These are phyloP conservation scores for Tilletiaria anomala DNA, from an alignment of 1,284 basidiomycete genomes.

Conservation along the genomic window DNA sequence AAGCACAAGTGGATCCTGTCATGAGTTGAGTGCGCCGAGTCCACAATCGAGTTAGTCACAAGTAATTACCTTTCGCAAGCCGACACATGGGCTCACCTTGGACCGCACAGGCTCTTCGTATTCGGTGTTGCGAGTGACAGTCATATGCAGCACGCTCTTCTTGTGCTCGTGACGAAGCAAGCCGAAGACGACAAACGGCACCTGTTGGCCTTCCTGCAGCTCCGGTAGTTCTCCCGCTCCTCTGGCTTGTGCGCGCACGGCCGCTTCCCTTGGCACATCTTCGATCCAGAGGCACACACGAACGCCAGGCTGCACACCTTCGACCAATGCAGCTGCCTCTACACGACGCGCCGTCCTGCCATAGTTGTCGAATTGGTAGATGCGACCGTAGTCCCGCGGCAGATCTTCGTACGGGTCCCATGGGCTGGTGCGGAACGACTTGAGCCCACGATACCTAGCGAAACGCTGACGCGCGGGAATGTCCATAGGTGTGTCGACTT, in stretches of 20 bases:
- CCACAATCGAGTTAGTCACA: background rate
- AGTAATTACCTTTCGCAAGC: background rate
- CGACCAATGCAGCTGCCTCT: slow-evolving; percentile 34
- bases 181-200: slow-evolving; percentile 63
- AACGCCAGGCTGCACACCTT: slow-evolving; percentile 22
- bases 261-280: slow-evolving; percentile 23
- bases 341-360: slow-evolving; percentile 68
- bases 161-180: slow-evolving; percentile 93
- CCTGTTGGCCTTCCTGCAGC: slow-evolving; percentile 4
- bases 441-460: slow-evolving; percentile 78
- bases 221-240: slow-evolving; percentile 11
- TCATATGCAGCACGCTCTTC: slow-evolving; percentile 80
- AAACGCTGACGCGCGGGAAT: slow-evolving; percentile 73
- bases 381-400: slow-evolving; percentile 79
- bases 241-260: slow-evolving; percentile 13
- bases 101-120: slow-evolving; percentile 74
- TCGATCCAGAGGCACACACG: slow-evolving; percentile 18
- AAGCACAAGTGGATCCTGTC: slow-evolving; percentile 68
- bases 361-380: slow-evolving; percentile 95
- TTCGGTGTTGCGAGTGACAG: slow-evolving; percentile 88
- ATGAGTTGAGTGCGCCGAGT: background rate
- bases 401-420: slow-evolving; percentile 98
- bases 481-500: slow-evolving; percentile 88
- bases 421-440: slow-evolving; percentile 80
- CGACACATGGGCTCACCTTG: slow-evolving; percentile 67